Base-by-base conservation (phyloP, 805 yeast genomes). In the Metschnikowia henanensis region DNA sequence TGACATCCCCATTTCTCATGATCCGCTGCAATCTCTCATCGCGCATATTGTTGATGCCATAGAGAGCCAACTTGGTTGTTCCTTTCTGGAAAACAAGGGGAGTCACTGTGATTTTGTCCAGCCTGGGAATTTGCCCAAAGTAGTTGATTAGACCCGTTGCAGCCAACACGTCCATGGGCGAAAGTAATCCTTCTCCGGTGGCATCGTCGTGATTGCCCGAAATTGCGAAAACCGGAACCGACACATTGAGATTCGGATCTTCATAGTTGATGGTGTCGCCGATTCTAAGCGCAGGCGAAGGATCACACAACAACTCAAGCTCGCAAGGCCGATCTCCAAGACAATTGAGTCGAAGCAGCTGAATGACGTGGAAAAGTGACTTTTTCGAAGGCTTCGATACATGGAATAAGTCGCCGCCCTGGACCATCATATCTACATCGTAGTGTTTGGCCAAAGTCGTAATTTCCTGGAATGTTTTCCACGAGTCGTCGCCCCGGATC, bases 171-270 rank as follows among this genome's bases (percentile, higher is more conserved):
- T 94, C 99, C 72, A 94, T 71, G 0, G 99, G 96, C 42, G 91
- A 82, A 12, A 94, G 68, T 41, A 87, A 66, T 18, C 84, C 83
- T 41, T 81, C 87, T 1, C 98, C 98, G 0, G 96, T 87, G 3
- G 96, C 88, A 64, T 94, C 98, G 64, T 94, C 99, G 61, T 94
- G 99, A 57, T 94, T 94, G 2, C 99, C 99, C 35, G 92, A 81
- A 4, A 94, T 92, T 6, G 91, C 92, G 70, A 94, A 89, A 7
- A 94, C 77, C 0, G 99, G 99, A 13, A 91, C 77, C 0, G 95
- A 81, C 3, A 94, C 83, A 62, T 94, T 94, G 47, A 88, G 65
- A 61, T 94, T 89, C 2, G 92, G 89, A 61, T 94, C 98, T 58
- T 88, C 94, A 61, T 87, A 95, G 58, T 90, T 90, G 21, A 91